phyloP scores from a whole-genome alignment of 179 eudicot genomes.

The Patellifolia procumbens region DNA sequence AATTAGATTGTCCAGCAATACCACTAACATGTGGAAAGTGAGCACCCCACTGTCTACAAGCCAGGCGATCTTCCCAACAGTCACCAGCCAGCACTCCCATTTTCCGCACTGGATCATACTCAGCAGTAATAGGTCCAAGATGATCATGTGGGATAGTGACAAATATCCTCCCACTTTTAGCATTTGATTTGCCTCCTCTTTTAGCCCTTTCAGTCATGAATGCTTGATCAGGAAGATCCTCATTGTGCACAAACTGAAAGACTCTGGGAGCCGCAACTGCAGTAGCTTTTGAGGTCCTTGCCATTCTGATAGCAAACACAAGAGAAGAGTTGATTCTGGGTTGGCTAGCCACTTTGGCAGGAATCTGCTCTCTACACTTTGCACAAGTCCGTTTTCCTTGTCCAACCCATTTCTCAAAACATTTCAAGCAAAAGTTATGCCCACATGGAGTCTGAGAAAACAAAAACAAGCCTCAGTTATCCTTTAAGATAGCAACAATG shows the following conservation, averaged over 20 bases:
- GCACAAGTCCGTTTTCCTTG: constrained; percentile 82
- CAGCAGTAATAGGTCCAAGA: constrained; percentile 80
- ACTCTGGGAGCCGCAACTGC: constrained; percentile 43
- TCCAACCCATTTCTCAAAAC: constrained; percentile 85
- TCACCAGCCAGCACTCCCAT: constrained; percentile 51
- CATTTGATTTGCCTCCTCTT: constrained; percentile 75
- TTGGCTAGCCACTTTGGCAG: constrained; percentile 54
- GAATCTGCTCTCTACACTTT: constrained; percentile 64
- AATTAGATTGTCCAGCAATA: constrained; percentile 67
- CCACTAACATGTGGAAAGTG: constrained; percentile 93
- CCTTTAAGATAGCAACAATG: not conserved
- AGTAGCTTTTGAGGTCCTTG: constrained; percentile 46
- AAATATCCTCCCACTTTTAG: constrained; percentile 87
- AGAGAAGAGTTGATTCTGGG: constrained; percentile 79
- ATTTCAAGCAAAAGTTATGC: constrained; percentile 85
- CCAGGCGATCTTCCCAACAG: constrained; percentile 74
- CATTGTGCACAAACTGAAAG: constrained; percentile 54
- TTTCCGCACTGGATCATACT: constrained; percentile 66
- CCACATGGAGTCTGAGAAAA: constrained; percentile 82
- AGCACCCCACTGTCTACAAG: constrained; percentile 94
- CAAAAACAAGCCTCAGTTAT: constrained; percentile 5
- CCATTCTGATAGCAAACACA: constrained; percentile 70
- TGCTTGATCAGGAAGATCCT: constrained; percentile 75
- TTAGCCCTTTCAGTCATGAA: constrained; percentile 78
- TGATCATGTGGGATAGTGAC: constrained; percentile 72